These are phyloP conservation scores for Dipteronia dyeriana DNA, from an alignment of 345 rosid genomes.

Conservation along the genomic window DNA sequence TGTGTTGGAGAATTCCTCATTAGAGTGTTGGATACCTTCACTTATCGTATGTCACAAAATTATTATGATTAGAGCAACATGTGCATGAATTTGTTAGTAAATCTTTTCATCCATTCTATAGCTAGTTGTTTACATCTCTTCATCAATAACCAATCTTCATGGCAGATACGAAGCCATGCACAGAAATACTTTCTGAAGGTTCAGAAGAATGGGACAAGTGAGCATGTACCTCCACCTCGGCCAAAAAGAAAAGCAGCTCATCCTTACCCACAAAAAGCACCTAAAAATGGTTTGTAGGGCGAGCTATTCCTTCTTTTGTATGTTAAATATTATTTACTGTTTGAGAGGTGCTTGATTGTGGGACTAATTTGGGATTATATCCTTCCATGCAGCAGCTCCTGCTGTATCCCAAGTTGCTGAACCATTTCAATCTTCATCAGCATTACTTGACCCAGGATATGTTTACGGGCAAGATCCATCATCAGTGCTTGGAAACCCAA, in stretches of 20 bases:
- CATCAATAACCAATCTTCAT: slow-evolving; percentile 18
- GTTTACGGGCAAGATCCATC: slow-evolving; percentile 47
- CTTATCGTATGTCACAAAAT: background rate
- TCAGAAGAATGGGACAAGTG: slow-evolving; percentile 84
- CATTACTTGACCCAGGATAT: slow-evolving; percentile 50
- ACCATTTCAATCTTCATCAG: slow-evolving; percentile 50
- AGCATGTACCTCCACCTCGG: slow-evolving; percentile 94
- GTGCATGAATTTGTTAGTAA: background rate
- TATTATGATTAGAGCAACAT: slow-evolving; percentile 1
- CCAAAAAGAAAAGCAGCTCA: slow-evolving; percentile 92
- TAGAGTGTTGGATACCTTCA: background rate
- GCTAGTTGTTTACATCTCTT: slow-evolving; percentile 5
- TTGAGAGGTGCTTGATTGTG: slow-evolving; percentile 17
- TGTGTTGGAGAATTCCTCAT: background rate
- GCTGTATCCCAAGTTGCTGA: slow-evolving; percentile 43
- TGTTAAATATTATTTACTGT: background rate
- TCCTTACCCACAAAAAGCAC: slow-evolving; percentile 94
- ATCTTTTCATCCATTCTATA: slow-evolving; percentile 1
- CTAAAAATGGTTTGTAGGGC: slow-evolving; percentile 53
- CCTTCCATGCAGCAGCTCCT: slow-evolving; percentile 37
- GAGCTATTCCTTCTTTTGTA: background rate
- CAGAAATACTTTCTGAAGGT: slow-evolving; percentile 92
- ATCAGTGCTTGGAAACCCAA: slow-evolving; percentile 43
- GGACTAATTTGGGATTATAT: slow-evolving; percentile 18
- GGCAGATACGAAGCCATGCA: slow-evolving; percentile 94